Conservation (phyloP, 225 moss, liverwort and hornwort species). For the Asterella californica region DNA sequence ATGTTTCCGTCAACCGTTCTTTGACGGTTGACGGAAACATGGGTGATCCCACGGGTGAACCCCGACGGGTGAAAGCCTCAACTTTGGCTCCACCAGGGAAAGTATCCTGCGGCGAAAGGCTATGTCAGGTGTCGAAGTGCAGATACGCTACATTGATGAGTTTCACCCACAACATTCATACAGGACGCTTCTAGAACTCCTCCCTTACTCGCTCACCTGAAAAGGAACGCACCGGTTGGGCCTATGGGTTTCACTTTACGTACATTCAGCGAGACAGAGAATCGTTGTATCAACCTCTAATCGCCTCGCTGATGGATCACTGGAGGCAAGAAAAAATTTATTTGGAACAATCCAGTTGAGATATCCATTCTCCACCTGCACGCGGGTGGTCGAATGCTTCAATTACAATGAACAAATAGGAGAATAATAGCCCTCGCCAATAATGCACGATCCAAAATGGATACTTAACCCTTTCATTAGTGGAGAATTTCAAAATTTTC, state of each 20-base stretch:
- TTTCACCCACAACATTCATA: slow-evolving; percentile 21
- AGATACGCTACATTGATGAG: slow-evolving; percentile 28
- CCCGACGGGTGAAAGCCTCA: slow-evolving; percentile 32
- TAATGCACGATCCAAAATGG: not conserved
- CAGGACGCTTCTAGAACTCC: slow-evolving; percentile 26
- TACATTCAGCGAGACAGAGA: slow-evolving; percentile 27
- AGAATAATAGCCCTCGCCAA: not conserved
- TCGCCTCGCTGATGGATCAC: slow-evolving; percentile 91
- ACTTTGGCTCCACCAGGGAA: slow-evolving; percentile 46
- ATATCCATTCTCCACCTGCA: slow-evolving; percentile 95
- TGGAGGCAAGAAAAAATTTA: slow-evolving; percentile 93
- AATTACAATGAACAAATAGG: not conserved
- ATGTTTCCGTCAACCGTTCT: too few species aligned
- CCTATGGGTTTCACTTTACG: slow-evolving; percentile 22
- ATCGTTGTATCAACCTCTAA: slow-evolving; percentile 63
- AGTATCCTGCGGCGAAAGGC: slow-evolving; percentile 50
- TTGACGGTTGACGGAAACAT: too few species aligned
- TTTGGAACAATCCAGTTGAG: slow-evolving; percentile 98
- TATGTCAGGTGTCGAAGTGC: slow-evolving; percentile 37
- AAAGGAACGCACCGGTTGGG: slow-evolving; percentile 21
- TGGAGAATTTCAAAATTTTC: not conserved
- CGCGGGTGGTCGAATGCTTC: not conserved
- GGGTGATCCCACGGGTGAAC: too few species aligned
- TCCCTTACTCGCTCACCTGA: slow-evolving; percentile 22
- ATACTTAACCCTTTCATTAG: not conserved